A percentile compares a stretch with the other conserved stretches of the same genome.
Evolutionary conservation across 202 grass and related monocot species (phyloP).

Genomic region (Saccharum hybrid): DNA sequence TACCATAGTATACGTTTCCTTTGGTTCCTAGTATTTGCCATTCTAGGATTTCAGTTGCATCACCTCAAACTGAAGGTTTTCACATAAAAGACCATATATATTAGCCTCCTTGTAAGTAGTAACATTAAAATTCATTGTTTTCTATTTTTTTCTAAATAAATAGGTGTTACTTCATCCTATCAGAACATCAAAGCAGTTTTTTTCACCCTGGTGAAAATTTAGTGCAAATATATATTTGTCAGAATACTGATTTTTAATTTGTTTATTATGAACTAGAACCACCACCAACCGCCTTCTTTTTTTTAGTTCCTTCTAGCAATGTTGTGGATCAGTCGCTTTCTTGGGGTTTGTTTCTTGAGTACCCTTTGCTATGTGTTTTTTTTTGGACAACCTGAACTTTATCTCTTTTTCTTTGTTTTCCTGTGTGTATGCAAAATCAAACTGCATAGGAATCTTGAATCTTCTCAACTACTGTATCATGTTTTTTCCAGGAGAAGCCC

Average conservation of each 20-base stretch:
- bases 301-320: neutral
- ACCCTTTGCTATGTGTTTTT: conserved; percentile 1
- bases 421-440: neutral
- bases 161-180: neutral
- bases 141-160: neutral
- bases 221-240: neutral
- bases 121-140: neutral
- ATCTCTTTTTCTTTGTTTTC: neutral
- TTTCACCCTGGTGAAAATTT: neutral
- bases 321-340: conserved; percentile 18
- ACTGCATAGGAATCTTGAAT: conserved; percentile 48
- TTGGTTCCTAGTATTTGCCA: neutral
- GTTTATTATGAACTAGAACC: neutral
- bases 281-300: neutral
- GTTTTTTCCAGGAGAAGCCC: conserved; percentile 30
- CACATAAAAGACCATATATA: neutral
- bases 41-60: neutral
- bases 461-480: neutral
- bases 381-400: conserved; percentile 18
- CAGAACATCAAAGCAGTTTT: neutral
- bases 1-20: neutral
- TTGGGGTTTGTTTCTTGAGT: neutral
- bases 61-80: neutral
- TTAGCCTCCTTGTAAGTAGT: neutral
- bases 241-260: too few relatives aligned